A percentile compares a stretch with the other conserved stretches of the same genome.
Evolutionary conservation across 2,329 filamentous ascomycete species (phyloP).

Genomic region (Curvularia sp.): DNA sequence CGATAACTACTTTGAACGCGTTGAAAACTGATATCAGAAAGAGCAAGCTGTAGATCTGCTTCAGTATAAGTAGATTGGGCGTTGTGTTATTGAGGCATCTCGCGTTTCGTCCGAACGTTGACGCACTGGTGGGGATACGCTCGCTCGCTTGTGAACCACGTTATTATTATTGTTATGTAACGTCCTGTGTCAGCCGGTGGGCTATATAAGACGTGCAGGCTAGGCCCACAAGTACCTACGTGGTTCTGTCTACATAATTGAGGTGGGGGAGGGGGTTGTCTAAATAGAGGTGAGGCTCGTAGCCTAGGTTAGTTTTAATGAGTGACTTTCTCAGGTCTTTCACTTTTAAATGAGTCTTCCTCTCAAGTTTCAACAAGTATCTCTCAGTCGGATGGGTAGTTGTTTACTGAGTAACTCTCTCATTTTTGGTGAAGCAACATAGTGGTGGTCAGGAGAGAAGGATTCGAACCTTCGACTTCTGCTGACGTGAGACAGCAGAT

Average conservation of each 20-base stretch:
- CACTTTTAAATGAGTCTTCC: no score
- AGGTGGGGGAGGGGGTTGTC: neutral
- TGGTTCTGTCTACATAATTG: neutral
- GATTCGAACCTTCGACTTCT: neutral
- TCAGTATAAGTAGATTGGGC: conserved; percentile 3
- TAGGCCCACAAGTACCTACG: neutral
- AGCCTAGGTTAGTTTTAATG: no score
- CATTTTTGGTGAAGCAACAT: neutral
- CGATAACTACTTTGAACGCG: conserved; percentile 1
- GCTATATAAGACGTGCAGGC: neutral
- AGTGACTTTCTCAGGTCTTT: no score
- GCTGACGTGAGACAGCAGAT: neutral
- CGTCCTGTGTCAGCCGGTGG: neutral
- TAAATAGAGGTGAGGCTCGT: no score
- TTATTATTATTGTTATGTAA: neutral
- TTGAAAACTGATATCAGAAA: conserved; percentile 6
- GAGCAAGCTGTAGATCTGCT: conserved; percentile 12
- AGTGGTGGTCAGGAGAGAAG: neutral
- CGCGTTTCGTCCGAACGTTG: neutral
- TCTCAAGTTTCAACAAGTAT: no score
- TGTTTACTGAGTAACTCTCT: neutral
- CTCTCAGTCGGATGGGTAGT: no score
- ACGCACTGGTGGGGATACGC: conserved; percentile 1
- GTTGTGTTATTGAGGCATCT: conserved; percentile 13
- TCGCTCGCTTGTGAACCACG: conserved; percentile 10